A percentile compares a stretch with the other conserved stretches of the same genome.
Conservation (phyloP, 2,329 filamentous ascomycete genomes). For the Colletotrichum somersetense region DNA sequence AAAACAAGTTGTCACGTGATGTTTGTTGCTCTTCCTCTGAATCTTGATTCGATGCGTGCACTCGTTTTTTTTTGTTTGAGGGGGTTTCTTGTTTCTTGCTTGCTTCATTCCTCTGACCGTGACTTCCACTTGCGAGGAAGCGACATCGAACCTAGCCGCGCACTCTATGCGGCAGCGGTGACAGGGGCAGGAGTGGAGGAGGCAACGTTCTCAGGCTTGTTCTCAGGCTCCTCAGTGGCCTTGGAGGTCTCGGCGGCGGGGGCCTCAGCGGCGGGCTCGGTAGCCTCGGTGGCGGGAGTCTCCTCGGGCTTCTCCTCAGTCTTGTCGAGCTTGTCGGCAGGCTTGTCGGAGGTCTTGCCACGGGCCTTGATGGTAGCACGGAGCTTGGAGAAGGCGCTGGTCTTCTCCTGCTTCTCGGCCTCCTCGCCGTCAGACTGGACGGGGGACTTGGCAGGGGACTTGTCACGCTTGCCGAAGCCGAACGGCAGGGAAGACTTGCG, state of each 20-base stretch:
- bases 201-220: conserved; percentile 57
- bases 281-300: conserved; percentile 48
- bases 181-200: conserved; percentile 59
- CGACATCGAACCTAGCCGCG: conserved; percentile 14
- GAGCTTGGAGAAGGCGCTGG: conserved; percentile 71
- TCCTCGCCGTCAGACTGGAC: conserved; percentile 69
- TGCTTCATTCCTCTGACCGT: conserved; percentile 24
- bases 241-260: conserved; percentile 48
- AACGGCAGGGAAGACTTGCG: conserved; percentile 84
- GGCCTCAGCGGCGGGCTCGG: conserved; percentile 46
- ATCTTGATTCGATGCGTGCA: conserved; percentile 36
- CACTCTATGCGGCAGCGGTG: conserved; percentile 64
- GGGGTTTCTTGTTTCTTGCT: conserved; percentile 10
- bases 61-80: conserved; percentile 19
- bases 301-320: conserved; percentile 45
- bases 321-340: conserved; percentile 49
- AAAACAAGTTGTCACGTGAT: conserved; percentile 38
- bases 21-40: conserved; percentile 38
- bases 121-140: conserved; percentile 23
- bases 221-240: conserved; percentile 53
- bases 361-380: conserved; percentile 67
- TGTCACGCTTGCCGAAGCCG: conserved; percentile 74
- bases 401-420: conserved; percentile 68
- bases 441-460: conserved; percentile 61
- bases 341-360: conserved; percentile 56